These are phyloP conservation scores for Globisporangium heterothallicum DNA, from an alignment of 352 stramenopile species.

Conservation along the genomic window DNA sequence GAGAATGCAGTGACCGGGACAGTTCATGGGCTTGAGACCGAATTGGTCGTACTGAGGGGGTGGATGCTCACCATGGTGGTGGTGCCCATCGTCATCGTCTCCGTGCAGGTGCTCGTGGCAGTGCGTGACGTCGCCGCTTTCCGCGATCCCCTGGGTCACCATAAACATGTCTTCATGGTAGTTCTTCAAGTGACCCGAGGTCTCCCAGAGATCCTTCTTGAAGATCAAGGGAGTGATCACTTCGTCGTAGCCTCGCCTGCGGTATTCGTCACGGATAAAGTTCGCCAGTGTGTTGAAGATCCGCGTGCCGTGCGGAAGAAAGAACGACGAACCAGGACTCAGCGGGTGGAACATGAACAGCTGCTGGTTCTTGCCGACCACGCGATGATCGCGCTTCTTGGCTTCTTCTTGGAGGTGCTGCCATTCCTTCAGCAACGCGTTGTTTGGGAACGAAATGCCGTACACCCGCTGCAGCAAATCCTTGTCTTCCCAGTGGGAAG, in stretches of 20 bases:
- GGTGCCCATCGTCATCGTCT: slow-evolving; percentile 15
- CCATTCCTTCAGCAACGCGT: slow-evolving; percentile 83
- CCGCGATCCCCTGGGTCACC: slow-evolving; percentile 63
- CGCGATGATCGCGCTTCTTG: slow-evolving; percentile 94
- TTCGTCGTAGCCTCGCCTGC: slow-evolving; percentile 91
- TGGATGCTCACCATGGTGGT: slow-evolving; percentile 19
- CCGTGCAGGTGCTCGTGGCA: slow-evolving; percentile 25
- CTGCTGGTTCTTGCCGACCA: slow-evolving; percentile 94
- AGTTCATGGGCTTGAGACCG: slow-evolving; percentile 99
- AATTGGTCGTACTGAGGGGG: slow-evolving; percentile 87
- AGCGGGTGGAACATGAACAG: slow-evolving; percentile 95
- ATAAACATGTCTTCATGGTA: slow-evolving; percentile 97
- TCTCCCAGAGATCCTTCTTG: slow-evolving; percentile 98
- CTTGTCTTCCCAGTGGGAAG: slow-evolving; percentile 90
- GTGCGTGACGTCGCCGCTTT: slow-evolving; percentile 9
- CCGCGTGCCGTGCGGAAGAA: slow-evolving; percentile 94
- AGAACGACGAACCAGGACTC: slow-evolving; percentile 96
- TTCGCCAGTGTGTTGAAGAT: slow-evolving; percentile 97
- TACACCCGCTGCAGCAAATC: slow-evolving; percentile 96
- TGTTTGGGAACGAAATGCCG: slow-evolving; percentile 93
- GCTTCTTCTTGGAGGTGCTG: slow-evolving; percentile 91
- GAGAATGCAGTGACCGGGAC: slow-evolving; percentile 95
- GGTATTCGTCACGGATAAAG: slow-evolving; percentile 85
- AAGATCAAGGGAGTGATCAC: slow-evolving; percentile 97
- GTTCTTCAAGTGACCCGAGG: slow-evolving; percentile 95